Percentiles rank a stretch among this genome's conserved stretches.
Conservation (phyloP, 805 yeast species). For the Metschnikowia cerradonensis region DNA sequence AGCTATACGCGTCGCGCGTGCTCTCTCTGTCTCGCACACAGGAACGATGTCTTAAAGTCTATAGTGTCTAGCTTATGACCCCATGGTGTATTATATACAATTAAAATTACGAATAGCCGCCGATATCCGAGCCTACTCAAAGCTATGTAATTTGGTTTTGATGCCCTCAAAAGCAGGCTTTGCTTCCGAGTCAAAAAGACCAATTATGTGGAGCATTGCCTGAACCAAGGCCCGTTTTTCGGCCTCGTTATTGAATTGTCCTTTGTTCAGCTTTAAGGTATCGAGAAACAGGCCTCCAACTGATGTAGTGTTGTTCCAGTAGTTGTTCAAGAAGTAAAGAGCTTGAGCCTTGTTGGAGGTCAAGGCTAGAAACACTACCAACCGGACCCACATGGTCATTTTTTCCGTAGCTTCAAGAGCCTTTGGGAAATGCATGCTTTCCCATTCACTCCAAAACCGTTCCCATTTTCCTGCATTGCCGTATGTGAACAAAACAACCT, state of each 20-base stretch:
- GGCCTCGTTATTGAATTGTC: slow-evolving; percentile 18
- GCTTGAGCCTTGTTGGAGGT: slow-evolving; percentile 24
- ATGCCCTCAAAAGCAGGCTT: slow-evolving; percentile 9
- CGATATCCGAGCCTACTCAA: not conserved
- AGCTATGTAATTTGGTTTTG: not conserved
- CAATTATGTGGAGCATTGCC: slow-evolving; percentile 21
- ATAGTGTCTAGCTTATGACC: not conserved
- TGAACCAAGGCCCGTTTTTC: slow-evolving; percentile 22
- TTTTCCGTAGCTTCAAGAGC: slow-evolving; percentile 6
- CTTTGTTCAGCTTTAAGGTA: slow-evolving; percentile 16
- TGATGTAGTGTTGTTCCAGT: slow-evolving; percentile 25
- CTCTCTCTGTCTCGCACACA: not conserved
- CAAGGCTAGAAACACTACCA: slow-evolving; percentile 30
- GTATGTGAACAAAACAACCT: slow-evolving; percentile 32
- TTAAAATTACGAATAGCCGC: not conserved
- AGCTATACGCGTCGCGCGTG: slow-evolving; percentile 1
- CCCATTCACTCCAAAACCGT: slow-evolving; percentile 39
- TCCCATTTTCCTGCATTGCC: slow-evolving; percentile 39
- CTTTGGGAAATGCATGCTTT: slow-evolving; percentile 12
- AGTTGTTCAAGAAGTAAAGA: slow-evolving; percentile 25
- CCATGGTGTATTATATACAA: not conserved
- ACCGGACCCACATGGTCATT: slow-evolving; percentile 28
- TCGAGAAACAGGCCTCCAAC: slow-evolving; percentile 24
- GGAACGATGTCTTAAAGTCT: not conserved
- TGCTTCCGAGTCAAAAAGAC: slow-evolving; percentile 10